A percentile compares a stretch with the other conserved stretches of the same genome.
These are phyloP conservation scores for Schwanniomyces yamadae DNA, from an alignment of 805 yeast genomes.

Conservation along the genomic window DNA sequence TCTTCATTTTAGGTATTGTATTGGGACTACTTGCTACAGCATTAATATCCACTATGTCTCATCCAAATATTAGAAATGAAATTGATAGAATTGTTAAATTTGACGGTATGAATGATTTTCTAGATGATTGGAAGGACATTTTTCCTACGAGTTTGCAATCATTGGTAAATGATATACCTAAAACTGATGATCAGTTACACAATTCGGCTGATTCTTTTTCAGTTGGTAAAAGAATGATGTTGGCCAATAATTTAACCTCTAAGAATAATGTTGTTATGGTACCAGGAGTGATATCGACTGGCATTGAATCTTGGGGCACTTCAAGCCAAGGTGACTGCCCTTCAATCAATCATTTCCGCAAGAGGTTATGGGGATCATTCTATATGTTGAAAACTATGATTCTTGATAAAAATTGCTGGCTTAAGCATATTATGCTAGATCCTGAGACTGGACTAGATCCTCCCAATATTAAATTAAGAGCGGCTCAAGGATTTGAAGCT, in stretches of 20 bases:
- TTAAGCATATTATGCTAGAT: slow-evolving; percentile 85
- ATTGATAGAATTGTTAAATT: slow-evolving; percentile 51
- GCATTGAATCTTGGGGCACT: slow-evolving; percentile 90
- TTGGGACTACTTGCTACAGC: slow-evolving; percentile 67
- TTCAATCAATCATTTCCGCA: slow-evolving; percentile 78
- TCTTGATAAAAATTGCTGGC: slow-evolving; percentile 90
- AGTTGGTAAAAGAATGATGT: slow-evolving; percentile 67
- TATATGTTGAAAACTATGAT: slow-evolving; percentile 93
- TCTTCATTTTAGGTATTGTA: slow-evolving; percentile 69
- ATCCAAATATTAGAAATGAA: slow-evolving; percentile 42
- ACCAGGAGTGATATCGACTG: slow-evolving; percentile 95
- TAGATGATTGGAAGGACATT: slow-evolving; percentile 71
- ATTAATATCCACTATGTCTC: slow-evolving; percentile 46
- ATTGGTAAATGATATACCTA: slow-evolving; percentile 56
- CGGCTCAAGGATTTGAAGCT: slow-evolving; percentile 95
- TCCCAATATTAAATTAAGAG: slow-evolving; percentile 71
- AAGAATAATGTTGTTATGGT: slow-evolving; percentile 85
- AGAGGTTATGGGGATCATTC: slow-evolving; percentile 95
- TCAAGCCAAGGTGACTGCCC: slow-evolving; percentile 78
- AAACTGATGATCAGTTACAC: slow-evolving; percentile 29
- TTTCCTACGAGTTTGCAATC: slow-evolving; percentile 66
- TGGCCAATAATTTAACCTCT: slow-evolving; percentile 49
- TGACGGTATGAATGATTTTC: slow-evolving; percentile 55
- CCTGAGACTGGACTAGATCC: slow-evolving; percentile 94
- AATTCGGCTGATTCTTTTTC: slow-evolving; percentile 82